Base-by-base conservation (phyloP, 1,284 basidiomycete genomes). In the Somion occarium region DNA sequence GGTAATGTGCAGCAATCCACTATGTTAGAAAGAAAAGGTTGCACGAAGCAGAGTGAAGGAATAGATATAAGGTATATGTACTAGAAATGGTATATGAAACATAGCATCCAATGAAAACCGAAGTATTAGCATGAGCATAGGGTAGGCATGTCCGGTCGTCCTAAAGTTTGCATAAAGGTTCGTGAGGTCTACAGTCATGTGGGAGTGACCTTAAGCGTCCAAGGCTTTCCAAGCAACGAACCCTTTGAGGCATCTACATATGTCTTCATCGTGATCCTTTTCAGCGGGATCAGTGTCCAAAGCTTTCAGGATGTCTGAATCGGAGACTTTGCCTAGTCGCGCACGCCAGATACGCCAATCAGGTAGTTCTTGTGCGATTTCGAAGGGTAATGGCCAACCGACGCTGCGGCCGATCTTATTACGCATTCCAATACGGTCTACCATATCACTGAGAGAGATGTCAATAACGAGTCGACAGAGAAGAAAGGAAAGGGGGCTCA, bases 401-500 rank as follows among this genome's bases (percentile, higher is more conserved):
- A 81, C 61, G 41, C 74, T 69, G 5, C 72, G 65, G 49, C 66
- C 64, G 27, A 86, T 67, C 46, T 68, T 68, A 15, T 70, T 69
- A 37, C 81, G 78, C 69, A 85, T 76, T 44, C 75, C 73, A 38
- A 83, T 82, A n/a, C 85, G 81, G 58, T 86, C 82, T 47, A 71
- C 71, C 87, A 89, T 89, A 58, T 89, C 87, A 55, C 86, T 89
- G 53, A 41, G 34, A 46, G 34, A 12, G 42, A 22, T 48, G 45
- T 26, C 39, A 43, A 23, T 19, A 46, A 42, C 23, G 43, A 46
- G 34, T 5, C 5, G 23, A 15, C 23, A 46, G 19, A 49, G 30
- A 19, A 12, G 44, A 11, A 42, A 15, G 3, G 44, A 27, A 12
- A 5, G 11, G 34, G 50, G 9, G 54, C 82, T 58, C 49, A 88